These are phyloP conservation scores for Neoarthrinium moseri DNA, from an alignment of 2,329 filamentous ascomycete species.

Conservation along the genomic window DNA sequence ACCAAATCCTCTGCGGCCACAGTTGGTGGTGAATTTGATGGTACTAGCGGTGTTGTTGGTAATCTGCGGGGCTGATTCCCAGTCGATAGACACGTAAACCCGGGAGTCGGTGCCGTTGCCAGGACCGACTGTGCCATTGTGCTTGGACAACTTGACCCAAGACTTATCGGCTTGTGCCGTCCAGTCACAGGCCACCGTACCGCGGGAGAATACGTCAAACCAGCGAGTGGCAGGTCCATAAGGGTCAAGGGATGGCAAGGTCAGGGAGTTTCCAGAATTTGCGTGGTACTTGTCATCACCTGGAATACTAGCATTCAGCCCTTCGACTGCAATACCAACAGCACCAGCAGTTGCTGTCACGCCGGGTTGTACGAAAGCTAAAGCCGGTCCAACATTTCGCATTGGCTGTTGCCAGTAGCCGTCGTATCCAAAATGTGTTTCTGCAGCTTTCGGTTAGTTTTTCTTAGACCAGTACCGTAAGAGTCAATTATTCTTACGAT, in stretches of 20 bases:
- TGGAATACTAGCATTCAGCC: constrained; percentile 64
- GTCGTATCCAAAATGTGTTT: constrained; percentile 55
- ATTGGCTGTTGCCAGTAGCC: constrained; percentile 70
- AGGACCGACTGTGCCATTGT: constrained; percentile 47
- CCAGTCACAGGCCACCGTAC: constrained; percentile 53
- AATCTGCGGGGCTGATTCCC: constrained; percentile 37
- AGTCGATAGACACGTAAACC: constrained; percentile 56
- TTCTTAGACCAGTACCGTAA: not conserved
- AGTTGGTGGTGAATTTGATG: constrained; percentile 46
- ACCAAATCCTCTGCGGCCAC: constrained; percentile 26
- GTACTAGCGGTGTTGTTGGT: constrained; percentile 42
- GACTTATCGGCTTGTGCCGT: constrained; percentile 42
- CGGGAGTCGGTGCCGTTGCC: constrained; percentile 48
- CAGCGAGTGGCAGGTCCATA: constrained; percentile 56
- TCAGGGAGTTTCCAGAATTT: constrained; percentile 52
- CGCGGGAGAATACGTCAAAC: constrained; percentile 64
- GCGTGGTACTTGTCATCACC: constrained; percentile 64
- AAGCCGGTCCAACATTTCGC: constrained; percentile 63
- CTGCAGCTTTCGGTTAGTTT: constrained; percentile 16
- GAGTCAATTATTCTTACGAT: constrained; percentile 37
- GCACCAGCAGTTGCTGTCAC: constrained; percentile 61
- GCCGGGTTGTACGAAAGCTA: constrained; percentile 57
- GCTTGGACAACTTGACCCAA: constrained; percentile 52
- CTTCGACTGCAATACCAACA: constrained; percentile 63
- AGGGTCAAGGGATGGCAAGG: constrained; percentile 55